phyloP scores from a whole-genome alignment of 2,329 filamentous ascomycete species.

The Cadophora luteo-olivacea region DNA sequence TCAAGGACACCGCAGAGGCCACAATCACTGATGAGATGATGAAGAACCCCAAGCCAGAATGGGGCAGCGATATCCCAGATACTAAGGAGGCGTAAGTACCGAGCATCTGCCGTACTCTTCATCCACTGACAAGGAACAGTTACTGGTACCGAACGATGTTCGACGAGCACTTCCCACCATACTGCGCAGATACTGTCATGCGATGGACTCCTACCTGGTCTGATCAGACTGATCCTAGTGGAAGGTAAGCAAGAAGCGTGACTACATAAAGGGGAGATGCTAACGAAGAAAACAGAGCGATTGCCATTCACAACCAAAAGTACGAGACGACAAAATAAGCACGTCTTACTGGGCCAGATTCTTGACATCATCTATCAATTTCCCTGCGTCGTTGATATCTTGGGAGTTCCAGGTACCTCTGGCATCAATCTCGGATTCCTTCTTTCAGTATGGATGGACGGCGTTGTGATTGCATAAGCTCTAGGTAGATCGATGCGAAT shows the following conservation, averaged over 20 bases:
- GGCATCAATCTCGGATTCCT: slow-evolving; percentile 2
- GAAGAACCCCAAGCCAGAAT: slow-evolving; percentile 97
- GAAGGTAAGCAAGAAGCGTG: slow-evolving; percentile 50
- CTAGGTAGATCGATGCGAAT: slow-evolving; percentile 10
- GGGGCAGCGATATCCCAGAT: slow-evolving; percentile 91
- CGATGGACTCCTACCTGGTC: slow-evolving; percentile 98
- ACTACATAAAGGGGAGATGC: not conserved
- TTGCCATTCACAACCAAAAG: slow-evolving; percentile 76
- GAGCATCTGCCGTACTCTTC: not conserved
- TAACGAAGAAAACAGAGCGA: slow-evolving; percentile 63
- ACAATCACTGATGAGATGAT: slow-evolving; percentile 97
- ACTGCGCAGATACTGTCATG: slow-evolving; percentile 92
- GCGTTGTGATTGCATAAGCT: slow-evolving; percentile 18
- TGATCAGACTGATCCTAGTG: slow-evolving; percentile 93
- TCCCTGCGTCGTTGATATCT: slow-evolving; percentile 11
- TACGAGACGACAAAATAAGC: slow-evolving; percentile 57
- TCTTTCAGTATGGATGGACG: slow-evolving; percentile 1
- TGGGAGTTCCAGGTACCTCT: slow-evolving; percentile 16
- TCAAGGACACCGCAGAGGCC: slow-evolving; percentile 92
- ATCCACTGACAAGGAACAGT: slow-evolving; percentile 48
- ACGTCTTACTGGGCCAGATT: not conserved
- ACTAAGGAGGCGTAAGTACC: slow-evolving; percentile 87
- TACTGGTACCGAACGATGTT: slow-evolving; percentile 99
- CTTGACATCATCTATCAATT: not conserved
- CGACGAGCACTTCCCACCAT: slow-evolving; percentile 95